phyloP scores from a whole-genome alignment of 208 protist species.

The Leishmania amazonensis region DNA sequence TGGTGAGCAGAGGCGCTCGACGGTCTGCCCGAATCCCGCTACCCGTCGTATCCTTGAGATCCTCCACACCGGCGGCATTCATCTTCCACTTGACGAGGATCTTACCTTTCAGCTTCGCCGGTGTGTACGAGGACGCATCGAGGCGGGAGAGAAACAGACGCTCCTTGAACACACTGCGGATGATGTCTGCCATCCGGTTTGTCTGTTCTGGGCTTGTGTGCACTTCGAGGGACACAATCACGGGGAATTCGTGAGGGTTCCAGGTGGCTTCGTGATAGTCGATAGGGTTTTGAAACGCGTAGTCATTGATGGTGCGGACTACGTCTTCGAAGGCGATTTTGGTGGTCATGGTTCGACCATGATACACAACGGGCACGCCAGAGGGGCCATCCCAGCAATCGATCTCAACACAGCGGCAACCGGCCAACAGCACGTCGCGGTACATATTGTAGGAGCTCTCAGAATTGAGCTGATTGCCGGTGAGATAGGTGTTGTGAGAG shows the following conservation, averaged over 20 bases:
- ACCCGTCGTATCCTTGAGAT: constrained; percentile 41
- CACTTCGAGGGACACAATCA: constrained; percentile 89
- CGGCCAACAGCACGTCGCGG: constrained; percentile 52
- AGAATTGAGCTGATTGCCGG: constrained; percentile 91
- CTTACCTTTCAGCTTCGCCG: constrained; percentile 47
- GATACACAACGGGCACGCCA: constrained; percentile 79
- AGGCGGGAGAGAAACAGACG: constrained; percentile 29
- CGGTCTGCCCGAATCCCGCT: constrained; percentile 40
- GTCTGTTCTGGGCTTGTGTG: constrained; percentile 70
- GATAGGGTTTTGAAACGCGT: constrained; percentile 49
- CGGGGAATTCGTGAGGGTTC: constrained; percentile 63
- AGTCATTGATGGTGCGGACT: constrained; percentile 64
- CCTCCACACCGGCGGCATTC: constrained; percentile 38
- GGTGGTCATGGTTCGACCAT: constrained; percentile 79
- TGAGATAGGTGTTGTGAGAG: constrained; percentile 97
- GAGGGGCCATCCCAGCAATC: constrained; percentile 85
- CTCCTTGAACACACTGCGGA: not conserved
- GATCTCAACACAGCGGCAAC: constrained; percentile 85
- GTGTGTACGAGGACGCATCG: constrained; percentile 38
- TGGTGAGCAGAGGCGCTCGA: constrained; percentile 1
- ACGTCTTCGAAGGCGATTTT: constrained; percentile 69
- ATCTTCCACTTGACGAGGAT: constrained; percentile 78
- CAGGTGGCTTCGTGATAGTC: not conserved
- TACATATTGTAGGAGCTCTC: constrained; percentile 61
- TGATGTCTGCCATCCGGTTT: constrained; percentile 57